phyloP scores from a whole-genome alignment of 129 eudicot species.

The Heracleum sosnowskyi region DNA sequence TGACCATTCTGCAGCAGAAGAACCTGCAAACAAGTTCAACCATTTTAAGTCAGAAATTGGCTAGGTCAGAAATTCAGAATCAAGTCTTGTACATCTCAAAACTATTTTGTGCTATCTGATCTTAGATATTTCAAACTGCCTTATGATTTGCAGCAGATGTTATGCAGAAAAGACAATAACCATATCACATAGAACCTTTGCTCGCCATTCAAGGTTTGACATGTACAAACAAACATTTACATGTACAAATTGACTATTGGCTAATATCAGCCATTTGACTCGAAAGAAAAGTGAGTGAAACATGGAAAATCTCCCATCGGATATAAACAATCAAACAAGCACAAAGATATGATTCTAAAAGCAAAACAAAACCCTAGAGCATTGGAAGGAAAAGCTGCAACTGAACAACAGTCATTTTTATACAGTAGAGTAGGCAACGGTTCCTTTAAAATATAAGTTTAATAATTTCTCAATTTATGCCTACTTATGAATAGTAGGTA shows the following conservation, averaged over 20 bases:
- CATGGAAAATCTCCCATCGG: background rate
- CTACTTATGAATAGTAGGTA: background rate
- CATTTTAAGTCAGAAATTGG: background rate
- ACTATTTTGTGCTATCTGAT: background rate
- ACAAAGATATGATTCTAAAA: background rate
- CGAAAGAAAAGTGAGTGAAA: background rate
- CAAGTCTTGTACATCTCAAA: background rate
- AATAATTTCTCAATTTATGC: background rate
- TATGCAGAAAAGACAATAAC: background rate
- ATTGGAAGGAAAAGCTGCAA: background rate
- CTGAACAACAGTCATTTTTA: background rate
- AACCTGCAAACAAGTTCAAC: conserved; percentile 43
- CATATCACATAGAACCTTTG: background rate
- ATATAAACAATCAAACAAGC: background rate
- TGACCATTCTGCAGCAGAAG: conserved; percentile 88
- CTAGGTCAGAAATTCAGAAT: background rate
- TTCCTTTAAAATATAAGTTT: background rate
- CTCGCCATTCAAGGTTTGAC: background rate
- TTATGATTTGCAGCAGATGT: background rate
- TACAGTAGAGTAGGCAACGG: background rate
- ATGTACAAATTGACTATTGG: background rate
- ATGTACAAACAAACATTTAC: background rate
- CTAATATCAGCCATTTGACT: background rate
- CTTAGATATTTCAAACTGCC: background rate
- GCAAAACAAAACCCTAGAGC: background rate